Evolutionary conservation across 2,329 filamentous ascomycete species (phyloP), one percentile per base, ranked within the genome.

Genomic region (Biscogniauxia sp.): DNA sequence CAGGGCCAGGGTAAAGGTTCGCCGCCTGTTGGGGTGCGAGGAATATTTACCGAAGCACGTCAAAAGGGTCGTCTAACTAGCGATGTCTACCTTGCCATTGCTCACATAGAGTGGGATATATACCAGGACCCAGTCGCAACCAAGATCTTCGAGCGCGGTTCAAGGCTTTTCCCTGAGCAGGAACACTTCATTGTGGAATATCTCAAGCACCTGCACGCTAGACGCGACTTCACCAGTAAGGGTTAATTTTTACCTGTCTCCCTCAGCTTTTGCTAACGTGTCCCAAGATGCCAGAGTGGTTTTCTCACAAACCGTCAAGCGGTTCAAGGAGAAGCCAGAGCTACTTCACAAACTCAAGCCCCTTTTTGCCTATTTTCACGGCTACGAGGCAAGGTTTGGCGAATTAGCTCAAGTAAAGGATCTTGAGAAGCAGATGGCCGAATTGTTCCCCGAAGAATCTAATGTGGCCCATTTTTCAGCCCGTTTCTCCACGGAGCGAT

Each of bases 151-250:
- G 95, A 99, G 73, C 90, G 94, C 53, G 95, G 95, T 20, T 88
- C 94, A 65, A 95, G 92, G 72, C 81, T 99, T 13, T 99, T 98
- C 72, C 94, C 94, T 0, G 92, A 96, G 54, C 94, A 98, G 70
- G 93, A 97, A 74, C 84, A 88, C 60, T 98, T 98, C 76, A 92
- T 96, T 64, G 84, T 99, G 56, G 93, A 98, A 75, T 98, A 99
- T 75, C 82, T 99, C 69, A 97, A 97, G 78, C 95, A 97, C 75
- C 80, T 99, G 61, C 90, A 98, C 69, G 89, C 91, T 13, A 92
- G 91, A 73, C 94, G 96, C 69, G 95, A 99, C 75, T 89, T 93
- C 54, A 97, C 92, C 32, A 97, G 92, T 96, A 83, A 83, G 91
- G 32, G 32, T 1, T 32, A 58, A 26, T 58, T 17, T 23, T 17